A percentile compares a stretch with the other conserved stretches of the same genome.
Conservation (phyloP, 805 yeast genomes). For the Metschnikowia lachancei region DNA sequence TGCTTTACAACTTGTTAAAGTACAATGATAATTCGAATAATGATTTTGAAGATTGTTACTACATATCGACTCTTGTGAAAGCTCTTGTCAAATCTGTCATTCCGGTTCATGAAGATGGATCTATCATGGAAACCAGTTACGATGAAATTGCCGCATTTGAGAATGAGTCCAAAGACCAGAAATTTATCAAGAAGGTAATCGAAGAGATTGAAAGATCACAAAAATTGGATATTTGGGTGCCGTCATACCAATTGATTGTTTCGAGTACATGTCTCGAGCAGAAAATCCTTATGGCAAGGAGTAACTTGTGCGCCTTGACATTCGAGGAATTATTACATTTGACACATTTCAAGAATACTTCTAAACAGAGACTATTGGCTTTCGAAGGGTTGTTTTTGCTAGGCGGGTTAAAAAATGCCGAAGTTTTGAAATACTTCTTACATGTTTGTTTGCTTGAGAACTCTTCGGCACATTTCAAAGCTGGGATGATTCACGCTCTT, state of each 20-base stretch:
- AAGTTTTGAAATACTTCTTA: conserved; percentile 61
- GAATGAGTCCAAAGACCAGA: conserved; percentile 12
- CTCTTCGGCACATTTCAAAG: conserved; percentile 48
- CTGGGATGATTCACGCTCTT: conserved; percentile 48
- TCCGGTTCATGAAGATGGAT: conserved; percentile 16
- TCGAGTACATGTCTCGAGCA: conserved; percentile 56
- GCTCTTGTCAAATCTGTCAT: conserved; percentile 44
- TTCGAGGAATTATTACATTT: conserved; percentile 55
- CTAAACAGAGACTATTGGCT: conserved; percentile 62
- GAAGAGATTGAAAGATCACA: conserved; percentile 71
- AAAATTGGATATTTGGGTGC: conserved; percentile 82
- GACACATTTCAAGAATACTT: conserved; percentile 46
- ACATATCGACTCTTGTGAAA: conserved; percentile 55
- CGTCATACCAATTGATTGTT: conserved; percentile 61
- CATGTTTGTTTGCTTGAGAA: conserved; percentile 52
- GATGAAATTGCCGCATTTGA: conserved; percentile 5
- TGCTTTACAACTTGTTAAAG: conserved; percentile 67
- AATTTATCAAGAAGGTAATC: conserved; percentile 33
- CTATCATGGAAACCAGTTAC: conserved; percentile 1
- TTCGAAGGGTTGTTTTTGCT: conserved; percentile 64
- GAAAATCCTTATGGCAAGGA: conserved; percentile 56
- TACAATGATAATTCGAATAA: conserved; percentile 86
- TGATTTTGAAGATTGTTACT: conserved; percentile 68
- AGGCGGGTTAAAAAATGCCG: conserved; percentile 73
- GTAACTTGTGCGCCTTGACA: conserved; percentile 51